Base-by-base conservation (phyloP, 169 alveolate species). In the Plasmodium gonderi region DNA sequence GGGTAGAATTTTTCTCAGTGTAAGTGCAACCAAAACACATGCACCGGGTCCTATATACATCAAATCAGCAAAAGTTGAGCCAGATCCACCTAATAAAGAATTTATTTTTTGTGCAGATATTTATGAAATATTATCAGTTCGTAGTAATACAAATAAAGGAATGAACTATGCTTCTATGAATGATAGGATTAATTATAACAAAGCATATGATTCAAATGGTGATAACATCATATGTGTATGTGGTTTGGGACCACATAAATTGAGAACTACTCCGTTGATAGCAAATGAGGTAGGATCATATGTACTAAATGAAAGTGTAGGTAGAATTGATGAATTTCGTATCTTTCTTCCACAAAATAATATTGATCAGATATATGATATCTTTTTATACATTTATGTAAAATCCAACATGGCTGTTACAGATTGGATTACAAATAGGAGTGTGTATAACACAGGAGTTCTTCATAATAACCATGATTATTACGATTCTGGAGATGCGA, bases 321-420 rank as follows among this genome's bases (percentile, higher is more conserved):
- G 98, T 1, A 69, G 98, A 49, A 87, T 97, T 54, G 96, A 90
- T 47, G 97, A 95, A 42, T 85, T 96, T 76, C 91, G 91, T 26
- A 95, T 97, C 6, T 78, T 93, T n/a, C 75, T 95, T 36, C 97
- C 98, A 31, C 91, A 97, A 91, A 68, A 47, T 76, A 94, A 92
- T 26, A 93, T 78, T 14, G 83, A 74, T 29, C 95, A 95, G 42
- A 80, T 89, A 0, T 95, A 95, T 91, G 96, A 94, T 72, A 85
- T 95, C 54, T 94, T 95, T 80, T 69, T 96, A 81, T 94, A 94
- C 85, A 81, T 96, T 33, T 79, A 95, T 78, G 89, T 87, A 11
- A 76, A 74, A 9, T 91, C 96, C 0, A 76, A 91, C 33, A 11
- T 94, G 7, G 91, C 91, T n/a, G 96, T 93, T 6, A 94, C 95